Evolutionary conservation across 441 rosid genomes (phyloP), one percentile per base, ranked within the genome.

Genomic region (Omphalea diandra): DNA sequence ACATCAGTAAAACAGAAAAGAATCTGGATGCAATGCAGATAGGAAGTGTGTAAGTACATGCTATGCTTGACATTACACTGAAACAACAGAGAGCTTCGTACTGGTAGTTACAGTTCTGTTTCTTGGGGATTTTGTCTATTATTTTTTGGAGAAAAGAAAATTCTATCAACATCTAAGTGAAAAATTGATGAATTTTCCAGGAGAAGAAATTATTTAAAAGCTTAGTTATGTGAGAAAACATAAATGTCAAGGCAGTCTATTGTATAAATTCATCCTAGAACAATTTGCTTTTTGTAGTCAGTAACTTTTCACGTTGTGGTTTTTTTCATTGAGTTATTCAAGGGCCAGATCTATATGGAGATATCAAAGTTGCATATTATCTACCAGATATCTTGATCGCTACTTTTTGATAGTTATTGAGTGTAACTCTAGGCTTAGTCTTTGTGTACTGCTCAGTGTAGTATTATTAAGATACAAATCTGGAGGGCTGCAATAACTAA

Each of bases 51-150:
- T 33, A 63, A 32, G 32, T 46, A n/a, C 40, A 20, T 64, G n/a
- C n/a, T n/a, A n/a, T n/a, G 65, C 63, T 69, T 27, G 63, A 32
- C 66, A 67, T 68, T 59, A 38, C 35, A 68, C 29, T 59, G n/a
- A 44, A 69, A 63, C 53, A 33, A 36, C 41, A 38, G n/a, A n/a
- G n/a, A n/a, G n/a, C n/a, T n/a, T n/a, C n/a, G 40, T 74, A 50
- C 61, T 33, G 24, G 11, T 11, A 53, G 52, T 22, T 59, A 27
- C 41, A 71, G 47, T 54, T 46, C 26, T 35, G 3, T 53, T 50
- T 24, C 40, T 36, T 11, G 3, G 26, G 36, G 61, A 38, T 57
- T 54, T 33, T 57, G 9, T 59, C 36, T 18, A 14, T 22, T 63
- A n/a, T 50, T 65, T 33, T 50, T 40, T 29, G 46, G 74, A 59